Evolutionary conservation across 441 rosid genomes (phyloP).

Genomic region (Isatis lusitanica): DNA sequence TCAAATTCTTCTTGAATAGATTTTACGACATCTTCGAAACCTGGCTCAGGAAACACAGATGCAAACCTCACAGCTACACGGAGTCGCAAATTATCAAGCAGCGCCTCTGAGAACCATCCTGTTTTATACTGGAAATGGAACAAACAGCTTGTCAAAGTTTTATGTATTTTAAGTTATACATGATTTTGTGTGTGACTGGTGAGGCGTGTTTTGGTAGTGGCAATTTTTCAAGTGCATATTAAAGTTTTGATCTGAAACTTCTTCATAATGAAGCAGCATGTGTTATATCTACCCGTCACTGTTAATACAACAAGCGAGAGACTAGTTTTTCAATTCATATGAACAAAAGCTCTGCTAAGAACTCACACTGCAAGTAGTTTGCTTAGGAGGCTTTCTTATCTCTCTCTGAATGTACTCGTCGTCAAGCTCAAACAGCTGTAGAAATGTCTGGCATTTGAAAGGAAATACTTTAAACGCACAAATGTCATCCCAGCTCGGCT

Average conservation of each 20-base stretch:
- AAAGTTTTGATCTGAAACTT: not conserved
- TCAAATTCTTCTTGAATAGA: conserved; percentile 75
- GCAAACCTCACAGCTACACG: conserved; percentile 81
- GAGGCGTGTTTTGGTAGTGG: not conserved
- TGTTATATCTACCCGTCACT: not conserved
- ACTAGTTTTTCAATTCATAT: not conserved
- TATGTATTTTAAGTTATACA: not conserved
- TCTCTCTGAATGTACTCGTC: conserved; percentile 91
- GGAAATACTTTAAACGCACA: conserved; percentile 85
- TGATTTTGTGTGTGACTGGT: not conserved
- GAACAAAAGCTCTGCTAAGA: conserved; percentile 11
- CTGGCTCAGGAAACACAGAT: conserved; percentile 68
- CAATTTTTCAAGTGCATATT: conserved; percentile 3
- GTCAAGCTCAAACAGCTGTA: conserved; percentile 82
- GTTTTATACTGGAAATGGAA: conserved; percentile 60
- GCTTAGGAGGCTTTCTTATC: conserved; percentile 82
- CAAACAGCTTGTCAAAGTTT: not conserved
- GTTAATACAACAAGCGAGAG: conserved; percentile 33
- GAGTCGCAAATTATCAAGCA: conserved; percentile 75
- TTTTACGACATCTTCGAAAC: conserved; percentile 72
- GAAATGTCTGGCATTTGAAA: conserved; percentile 65
- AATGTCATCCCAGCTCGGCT: conserved; percentile 76
- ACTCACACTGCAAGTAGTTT: conserved; percentile 75
- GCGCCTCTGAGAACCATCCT: conserved; percentile 82
- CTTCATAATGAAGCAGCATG: not conserved